Evolutionary conservation across 75 land plant genomes (phyloP), one percentile per base, ranked within the genome.

Genomic region (Chamaecyparis obtusa): DNA sequence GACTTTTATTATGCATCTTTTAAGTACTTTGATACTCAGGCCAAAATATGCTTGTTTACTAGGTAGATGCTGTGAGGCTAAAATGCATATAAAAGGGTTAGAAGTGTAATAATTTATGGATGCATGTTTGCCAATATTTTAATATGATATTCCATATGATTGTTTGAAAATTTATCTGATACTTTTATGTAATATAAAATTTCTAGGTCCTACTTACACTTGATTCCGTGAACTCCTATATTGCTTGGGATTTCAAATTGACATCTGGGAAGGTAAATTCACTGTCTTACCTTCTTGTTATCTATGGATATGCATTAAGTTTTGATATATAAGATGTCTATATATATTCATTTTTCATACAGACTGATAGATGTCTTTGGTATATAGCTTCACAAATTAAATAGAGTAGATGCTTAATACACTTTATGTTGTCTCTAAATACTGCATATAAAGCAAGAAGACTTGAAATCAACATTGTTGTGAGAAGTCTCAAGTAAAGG

Each of bases 161-260:
- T 46, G 24, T 11, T 44, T 9, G 83, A 81, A 13, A 81, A 24
- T 81, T 44, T n/a, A 11, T 81, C 16, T 44, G 30, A 46, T 81
- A 46, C 33, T 57, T 49, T 30, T 44, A 76, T 78, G 49, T 48
- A 27, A 39, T 86, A 60, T 15, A n/a, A 30, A 74, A 69, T 86
- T 86, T 89, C 19, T 91, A 96, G 99, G 95, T 97, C 48, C 46
- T 82, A 24, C 87, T 97, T 87, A 51, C 90, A 9, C 96, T 95
- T 87, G 97, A 98, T 14, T 87, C 94, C 69, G 91, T 91, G 69
- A 98, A 96, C 85, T 97, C 99, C 9, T 97, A 93, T 77, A 95
- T 98, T 88, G 99, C 99, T 55, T 98, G 99, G 99, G 99, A 98
- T 76, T 98, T 98, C 93, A 91, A 93, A 56, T 67, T 98, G 90